Percentiles rank a stretch among this genome's conserved stretches.
These are phyloP conservation scores for Candida albicans DNA, from an alignment of 1,139 yeast genomes.

Conservation along the genomic window DNA sequence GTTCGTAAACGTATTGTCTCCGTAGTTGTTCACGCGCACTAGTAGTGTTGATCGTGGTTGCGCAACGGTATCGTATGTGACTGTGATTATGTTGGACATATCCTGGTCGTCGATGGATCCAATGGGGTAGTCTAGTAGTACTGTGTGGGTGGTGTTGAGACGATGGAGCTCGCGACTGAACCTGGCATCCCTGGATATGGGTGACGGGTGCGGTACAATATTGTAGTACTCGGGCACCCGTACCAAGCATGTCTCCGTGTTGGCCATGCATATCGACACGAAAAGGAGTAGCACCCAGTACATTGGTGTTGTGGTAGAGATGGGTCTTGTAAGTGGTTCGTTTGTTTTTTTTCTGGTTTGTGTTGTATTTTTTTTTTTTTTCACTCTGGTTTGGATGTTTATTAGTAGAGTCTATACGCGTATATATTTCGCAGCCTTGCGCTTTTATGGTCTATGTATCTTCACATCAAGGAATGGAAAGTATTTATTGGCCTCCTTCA, in stretches of 20 bases:
- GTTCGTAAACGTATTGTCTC: constrained; percentile 25
- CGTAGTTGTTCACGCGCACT: constrained; percentile 37
- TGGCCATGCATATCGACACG: constrained; percentile 22
- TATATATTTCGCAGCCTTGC: no score
- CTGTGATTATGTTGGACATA: constrained; percentile 6
- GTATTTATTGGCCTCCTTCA: not conserved
- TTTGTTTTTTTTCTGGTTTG: no score
- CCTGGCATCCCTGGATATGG: constrained; percentile 3
- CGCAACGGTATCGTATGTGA: constrained; percentile 18
- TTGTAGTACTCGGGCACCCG: constrained; percentile 38
- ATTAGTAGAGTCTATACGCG: no score
- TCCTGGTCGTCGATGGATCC: constrained; percentile 13
- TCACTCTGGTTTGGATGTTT: no score
- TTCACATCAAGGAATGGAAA: not conserved
- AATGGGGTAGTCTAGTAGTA: constrained; percentile 35
- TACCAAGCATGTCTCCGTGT: constrained; percentile 39
- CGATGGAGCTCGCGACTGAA: constrained; percentile 6
- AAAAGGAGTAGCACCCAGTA: constrained; percentile 1
- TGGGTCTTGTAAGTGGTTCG: no score
- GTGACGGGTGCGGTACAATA: constrained; percentile 25
- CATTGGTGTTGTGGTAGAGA: not conserved
- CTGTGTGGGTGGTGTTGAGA: constrained; percentile 28
- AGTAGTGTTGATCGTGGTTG: constrained; percentile 21
- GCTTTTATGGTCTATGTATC: not conserved
- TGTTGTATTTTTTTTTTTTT: no score